phyloP scores from a whole-genome alignment of 192 early-diverging fungal species.

The Obelidium mucronatum region DNA sequence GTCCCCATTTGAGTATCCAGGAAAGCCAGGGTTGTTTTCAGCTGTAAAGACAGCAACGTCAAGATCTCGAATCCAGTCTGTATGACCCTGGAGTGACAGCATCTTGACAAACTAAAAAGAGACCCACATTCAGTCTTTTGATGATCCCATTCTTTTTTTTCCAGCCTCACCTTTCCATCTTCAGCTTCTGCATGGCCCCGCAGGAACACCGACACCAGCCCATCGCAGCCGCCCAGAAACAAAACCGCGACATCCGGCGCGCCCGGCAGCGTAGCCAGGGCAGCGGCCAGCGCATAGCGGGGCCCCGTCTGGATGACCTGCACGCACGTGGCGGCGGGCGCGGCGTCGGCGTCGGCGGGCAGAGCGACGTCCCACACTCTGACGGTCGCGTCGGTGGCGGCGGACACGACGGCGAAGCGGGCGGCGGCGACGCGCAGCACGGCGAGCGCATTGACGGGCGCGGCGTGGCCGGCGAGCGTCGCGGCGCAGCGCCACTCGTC shows the following conservation, averaged over 20 bases:
- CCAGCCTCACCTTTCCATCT: conserved; percentile 27
- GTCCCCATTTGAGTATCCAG: conserved; percentile 70
- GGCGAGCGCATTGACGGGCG: conserved; percentile 71
- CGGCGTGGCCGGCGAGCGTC: conserved; percentile 61
- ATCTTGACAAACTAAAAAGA: conserved; percentile 65
- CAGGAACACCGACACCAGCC: conserved; percentile 74
- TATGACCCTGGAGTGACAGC: conserved; percentile 83
- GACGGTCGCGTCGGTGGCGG: conserved; percentile 76
- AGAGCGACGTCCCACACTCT: conserved; percentile 66
- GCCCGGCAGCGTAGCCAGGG: conserved; percentile 71
- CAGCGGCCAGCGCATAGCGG: conserved; percentile 72
- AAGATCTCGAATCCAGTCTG: conserved; percentile 90
- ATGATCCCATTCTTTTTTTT: too few species aligned
- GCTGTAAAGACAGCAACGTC: conserved; percentile 72
- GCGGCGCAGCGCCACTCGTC: conserved; percentile 21
- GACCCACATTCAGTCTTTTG: not conserved
- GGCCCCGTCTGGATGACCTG: conserved; percentile 75
- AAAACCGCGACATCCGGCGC: conserved; percentile 70
- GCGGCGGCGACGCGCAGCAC: conserved; percentile 59
- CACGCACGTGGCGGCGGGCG: conserved; percentile 60
- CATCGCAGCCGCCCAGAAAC: conserved; percentile 86
- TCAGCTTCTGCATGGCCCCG: conserved; percentile 35
- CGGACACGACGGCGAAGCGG: conserved; percentile 68
- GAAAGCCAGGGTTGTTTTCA: conserved; percentile 19
- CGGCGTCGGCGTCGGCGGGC: conserved; percentile 70